Percentiles rank a stretch among this genome's conserved stretches.
These are phyloP conservation scores for Passalora sequoiae DNA, from an alignment of 2,329 filamentous ascomycete genomes.

Conservation along the genomic window DNA sequence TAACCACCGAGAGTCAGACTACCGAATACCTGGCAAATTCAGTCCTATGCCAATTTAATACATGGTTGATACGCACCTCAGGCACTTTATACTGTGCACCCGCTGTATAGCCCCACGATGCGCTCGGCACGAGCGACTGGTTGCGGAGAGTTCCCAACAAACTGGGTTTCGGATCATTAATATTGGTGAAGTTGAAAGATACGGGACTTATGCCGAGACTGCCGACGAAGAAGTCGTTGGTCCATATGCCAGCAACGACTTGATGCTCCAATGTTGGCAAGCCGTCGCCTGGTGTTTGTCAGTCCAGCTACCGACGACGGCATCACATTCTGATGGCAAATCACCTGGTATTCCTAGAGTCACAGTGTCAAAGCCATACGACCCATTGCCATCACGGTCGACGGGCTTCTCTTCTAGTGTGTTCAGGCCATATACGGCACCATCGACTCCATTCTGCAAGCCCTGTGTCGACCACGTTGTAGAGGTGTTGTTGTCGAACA, in stretches of 20 bases:
- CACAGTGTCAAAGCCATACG: slow-evolving; percentile 38
- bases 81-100: slow-evolving; percentile 26
- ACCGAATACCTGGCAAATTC: slow-evolving; percentile 23
- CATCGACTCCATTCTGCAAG: slow-evolving; percentile 33
- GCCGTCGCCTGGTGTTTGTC: slow-evolving; percentile 22
- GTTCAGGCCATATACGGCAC: slow-evolving; percentile 28
- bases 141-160: slow-evolving; percentile 8
- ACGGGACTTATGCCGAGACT: slow-evolving; percentile 28
- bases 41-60: no score
- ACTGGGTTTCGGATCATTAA: slow-evolving; percentile 18
- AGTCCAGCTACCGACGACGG: no score
- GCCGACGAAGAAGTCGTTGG: slow-evolving; percentile 33
- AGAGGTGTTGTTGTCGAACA: slow-evolving; percentile 33
- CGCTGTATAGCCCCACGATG: slow-evolving; percentile 26
- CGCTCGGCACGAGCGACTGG: slow-evolving; percentile 7
- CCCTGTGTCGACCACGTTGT: slow-evolving; percentile 33
- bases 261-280: slow-evolving; percentile 27
- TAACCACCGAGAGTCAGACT: slow-evolving; percentile 40
- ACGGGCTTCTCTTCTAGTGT: slow-evolving; percentile 22
- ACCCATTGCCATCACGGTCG: slow-evolving; percentile 25
- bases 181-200: slow-evolving; percentile 20
- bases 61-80: no score
- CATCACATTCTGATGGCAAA: no score
- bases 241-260: slow-evolving; percentile 22
- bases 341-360: slow-evolving; percentile 18